These are phyloP conservation scores for Elongisporangium prolatum DNA, from an alignment of 352 stramenopile species.

Conservation along the genomic window DNA sequence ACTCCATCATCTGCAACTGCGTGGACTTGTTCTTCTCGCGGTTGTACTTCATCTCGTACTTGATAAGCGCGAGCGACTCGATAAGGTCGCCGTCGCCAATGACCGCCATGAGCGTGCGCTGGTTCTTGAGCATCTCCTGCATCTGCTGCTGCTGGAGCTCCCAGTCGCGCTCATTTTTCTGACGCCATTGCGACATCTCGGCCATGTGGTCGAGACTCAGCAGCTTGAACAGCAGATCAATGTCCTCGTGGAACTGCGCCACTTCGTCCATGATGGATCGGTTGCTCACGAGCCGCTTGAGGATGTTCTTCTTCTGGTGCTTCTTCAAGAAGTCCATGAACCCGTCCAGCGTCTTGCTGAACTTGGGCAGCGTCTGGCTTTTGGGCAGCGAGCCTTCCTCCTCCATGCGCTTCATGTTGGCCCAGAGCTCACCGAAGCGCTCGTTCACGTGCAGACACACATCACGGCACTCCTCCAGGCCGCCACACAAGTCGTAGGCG, in stretches of 20 bases:
- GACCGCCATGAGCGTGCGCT: constrained; percentile 8
- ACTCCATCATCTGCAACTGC: constrained; percentile 9
- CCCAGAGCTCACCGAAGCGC: constrained; percentile 22
- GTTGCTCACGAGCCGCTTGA: constrained; percentile 11
- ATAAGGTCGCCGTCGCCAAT: constrained; percentile 3
- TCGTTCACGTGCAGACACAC: constrained; percentile 13
- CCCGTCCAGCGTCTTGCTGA: constrained; percentile 22
- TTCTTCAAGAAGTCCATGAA: constrained; percentile 25
- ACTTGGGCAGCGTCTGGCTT: constrained; percentile 31
- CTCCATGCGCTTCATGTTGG: constrained; percentile 33
- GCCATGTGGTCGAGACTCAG: constrained; percentile 17
- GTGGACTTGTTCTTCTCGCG: constrained; percentile 6
- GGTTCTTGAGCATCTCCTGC: constrained; percentile 13
- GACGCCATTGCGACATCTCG: constrained; percentile 10
- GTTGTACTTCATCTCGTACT: constrained; percentile 19
- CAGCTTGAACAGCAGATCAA: constrained; percentile 15
- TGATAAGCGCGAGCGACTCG: constrained; percentile 16
- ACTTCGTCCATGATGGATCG: constrained; percentile 10
- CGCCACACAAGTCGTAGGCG: constrained; percentile 18
- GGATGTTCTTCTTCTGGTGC: constrained; percentile 14
- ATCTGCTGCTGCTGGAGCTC: constrained; percentile 8
- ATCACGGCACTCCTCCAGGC: constrained; percentile 20
- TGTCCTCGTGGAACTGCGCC: constrained; percentile 16
- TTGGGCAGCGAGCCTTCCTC: constrained; percentile 28
- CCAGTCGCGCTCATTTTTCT: constrained; percentile 11